phyloP scores from a whole-genome alignment of 1,139 yeast genomes.

The Taiozyma sp. region DNA sequence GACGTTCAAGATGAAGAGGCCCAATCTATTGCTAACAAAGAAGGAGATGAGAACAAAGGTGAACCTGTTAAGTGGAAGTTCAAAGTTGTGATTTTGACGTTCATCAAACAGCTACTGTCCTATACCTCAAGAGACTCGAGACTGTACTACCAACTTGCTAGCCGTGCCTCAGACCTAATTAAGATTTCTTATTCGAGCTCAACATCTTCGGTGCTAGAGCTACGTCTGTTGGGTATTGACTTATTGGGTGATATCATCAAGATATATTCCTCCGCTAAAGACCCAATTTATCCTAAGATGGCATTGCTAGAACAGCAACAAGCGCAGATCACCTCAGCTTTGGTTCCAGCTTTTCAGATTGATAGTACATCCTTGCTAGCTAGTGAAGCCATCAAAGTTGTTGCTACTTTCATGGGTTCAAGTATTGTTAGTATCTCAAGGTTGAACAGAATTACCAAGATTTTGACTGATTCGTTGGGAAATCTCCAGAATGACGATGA shows the following conservation, averaged over 20 bases:
- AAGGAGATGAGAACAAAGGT: conserved; percentile 21
- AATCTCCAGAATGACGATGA: conserved; percentile 31
- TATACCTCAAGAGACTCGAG: conserved; percentile 38
- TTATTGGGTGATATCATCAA: conserved; percentile 57
- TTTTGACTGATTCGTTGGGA: conserved; percentile 65
- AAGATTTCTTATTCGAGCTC: conserved; percentile 84
- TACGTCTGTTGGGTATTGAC: conserved; percentile 63
- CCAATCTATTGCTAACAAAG: conserved; percentile 35
- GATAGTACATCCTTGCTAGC: conserved; percentile 75
- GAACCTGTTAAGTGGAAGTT: conserved; percentile 26
- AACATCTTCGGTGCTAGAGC: conserved; percentile 58
- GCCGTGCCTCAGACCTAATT: conserved; percentile 64
- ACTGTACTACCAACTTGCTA: conserved; percentile 39
- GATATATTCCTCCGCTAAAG: conserved; percentile 48
- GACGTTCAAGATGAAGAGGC: conserved; percentile 41
- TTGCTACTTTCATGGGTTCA: conserved; percentile 70
- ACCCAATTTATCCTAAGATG: conserved; percentile 69
- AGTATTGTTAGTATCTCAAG: conserved; percentile 45
- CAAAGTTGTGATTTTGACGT: conserved; percentile 41
- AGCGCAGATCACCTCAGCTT: conserved; percentile 88
- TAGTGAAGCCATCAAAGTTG: conserved; percentile 71
- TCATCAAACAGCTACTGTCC: conserved; percentile 48
- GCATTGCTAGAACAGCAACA: conserved; percentile 87
- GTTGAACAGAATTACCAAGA: conserved; percentile 58
- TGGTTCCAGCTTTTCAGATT: conserved; percentile 80